Conservation (phyloP, 257 asterid genomes). For the Hygrophila difformis region DNA sequence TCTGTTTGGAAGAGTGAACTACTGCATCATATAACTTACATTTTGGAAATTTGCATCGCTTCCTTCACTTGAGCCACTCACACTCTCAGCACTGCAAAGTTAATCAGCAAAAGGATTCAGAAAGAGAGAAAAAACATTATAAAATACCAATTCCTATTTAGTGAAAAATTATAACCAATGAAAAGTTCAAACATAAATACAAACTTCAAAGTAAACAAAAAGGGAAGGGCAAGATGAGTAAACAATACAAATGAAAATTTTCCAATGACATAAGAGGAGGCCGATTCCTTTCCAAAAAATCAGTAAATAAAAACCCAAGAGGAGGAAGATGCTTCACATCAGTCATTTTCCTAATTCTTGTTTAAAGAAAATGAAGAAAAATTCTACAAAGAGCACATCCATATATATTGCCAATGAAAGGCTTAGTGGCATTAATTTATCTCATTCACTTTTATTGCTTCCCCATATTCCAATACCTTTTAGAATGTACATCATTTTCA, state of each 20-base stretch:
- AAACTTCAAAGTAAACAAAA: background rate
- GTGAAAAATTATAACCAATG: background rate
- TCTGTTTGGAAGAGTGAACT: too few species aligned
- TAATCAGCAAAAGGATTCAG: constrained; percentile 1
- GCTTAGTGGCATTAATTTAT: constrained; percentile 1
- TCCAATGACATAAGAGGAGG: background rate
- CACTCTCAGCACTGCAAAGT: constrained; percentile 77
- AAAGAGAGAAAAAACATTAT: background rate
- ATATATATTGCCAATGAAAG: background rate
- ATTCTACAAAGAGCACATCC: background rate
- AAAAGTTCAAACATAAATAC: background rate
- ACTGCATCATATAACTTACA: constrained; percentile 30
- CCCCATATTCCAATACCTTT: constrained; percentile 30
- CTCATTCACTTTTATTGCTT: background rate
- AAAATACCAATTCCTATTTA: too few species aligned
- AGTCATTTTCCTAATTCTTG: background rate
- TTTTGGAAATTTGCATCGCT: constrained; percentile 79
- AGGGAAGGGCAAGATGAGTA: constrained; percentile 4
- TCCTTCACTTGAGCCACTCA: constrained; percentile 85
- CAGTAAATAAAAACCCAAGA: background rate
- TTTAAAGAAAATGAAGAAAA: constrained; percentile 12
- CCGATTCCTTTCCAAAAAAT: background rate
- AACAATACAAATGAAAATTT: constrained; percentile 3
- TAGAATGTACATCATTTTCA: constrained; percentile 49
- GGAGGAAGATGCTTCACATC: background rate